Evolutionary conservation across 2,329 filamentous ascomycete species (phyloP), one percentile per base, ranked within the genome.

Genomic region (Camptophora hylomeconis): DNA sequence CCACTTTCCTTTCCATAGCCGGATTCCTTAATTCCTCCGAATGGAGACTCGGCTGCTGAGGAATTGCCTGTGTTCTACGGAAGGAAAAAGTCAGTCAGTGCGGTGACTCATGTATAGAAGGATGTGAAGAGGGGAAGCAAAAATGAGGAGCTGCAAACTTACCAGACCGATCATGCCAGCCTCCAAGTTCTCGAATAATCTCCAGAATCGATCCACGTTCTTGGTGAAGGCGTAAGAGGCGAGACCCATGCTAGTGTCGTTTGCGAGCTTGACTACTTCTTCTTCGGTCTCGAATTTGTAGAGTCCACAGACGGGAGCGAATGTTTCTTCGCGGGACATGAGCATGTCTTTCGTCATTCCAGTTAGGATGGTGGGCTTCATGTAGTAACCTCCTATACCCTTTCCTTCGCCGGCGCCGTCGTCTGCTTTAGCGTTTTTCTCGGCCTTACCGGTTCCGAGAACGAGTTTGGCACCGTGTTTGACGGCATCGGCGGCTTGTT

Each of bases 181-280:
- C 47, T 79, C 72, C 18, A 80, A 48, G 39, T 69, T 74, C 57
- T 80, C 74, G 32, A 78, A 55, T 46, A 79, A 53, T 34, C 75
- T 59, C 68, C 73, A 76, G 28, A 70, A 60, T 0, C 73, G 68
- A 45, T 77, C 71, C 4, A 78, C 55, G 42, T 76, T 70, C 54
- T 75, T 75, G 1, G 74, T 79, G 51, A 78, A 78, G 36, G 69
- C 69, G 43, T 79, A 79, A 20, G 68, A 73, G 5, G 74, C 74
- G 20, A 45, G 28, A 8, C 41, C 41, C 41, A 45, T 45, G 16
- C 24, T 31, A 3, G 41, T 45, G 11, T 45, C 32, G 22, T 45
- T 45, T 9, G 42, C 42, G 38, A 31, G 36, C 31, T 60, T 51
- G 3, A 78, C 66, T 4, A 58, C 74, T 45, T 80, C 69, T 1